Base-by-base conservation (phyloP, 352 stramenopile species). In the Phytophthora foliorum region DNA sequence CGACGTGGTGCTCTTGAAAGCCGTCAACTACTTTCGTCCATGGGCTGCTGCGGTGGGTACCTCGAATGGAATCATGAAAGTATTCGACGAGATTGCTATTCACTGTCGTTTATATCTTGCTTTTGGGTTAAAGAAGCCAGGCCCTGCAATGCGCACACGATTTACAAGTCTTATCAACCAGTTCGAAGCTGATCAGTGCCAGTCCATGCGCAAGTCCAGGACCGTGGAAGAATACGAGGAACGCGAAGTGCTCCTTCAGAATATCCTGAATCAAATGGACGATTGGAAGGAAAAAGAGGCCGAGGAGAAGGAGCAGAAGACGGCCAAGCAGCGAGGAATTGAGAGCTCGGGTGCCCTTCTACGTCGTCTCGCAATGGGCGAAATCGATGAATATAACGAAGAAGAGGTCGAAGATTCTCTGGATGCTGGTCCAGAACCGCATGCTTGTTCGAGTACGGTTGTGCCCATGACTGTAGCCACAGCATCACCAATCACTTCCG, bases 31-130 rank as follows among this genome's bases (percentile, higher is more conserved):
- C 22, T 19, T 60, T 0, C 46, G 36, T 6, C 39, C 58, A 6
- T 67, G 58, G 49, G 17, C 32, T 10, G 48, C 49, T 45, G 10
- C 45, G 0, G n/a, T 44, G 10, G 58, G 48, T 27, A 59, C 36
- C 1, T 24, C 49, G 0, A 59, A 54, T 25, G 58, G 49, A 2
- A 49, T 67, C 0, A 67, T 59, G 58, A 59, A 67, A 34, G 14
- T 24, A 0, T 67, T 67, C 48, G 58, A 52, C 3, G n/a, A 32
- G 1, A 59, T 67, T 7, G 39, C 49, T 16, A 10, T 24, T 17
- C 22, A 51, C 21, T 51, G 44, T 9, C 24, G 44, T 32, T 32
- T 31, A 32, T 21, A 51, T 8, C 7, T 6, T 3, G 7, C 6
- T 1, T 51, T 51, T 51, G 24, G 44, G 2, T 32, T 51, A 7